Evolutionary conservation across 352 stramenopile genomes (phyloP).

Genomic region (Pythium guiyangense): DNA sequence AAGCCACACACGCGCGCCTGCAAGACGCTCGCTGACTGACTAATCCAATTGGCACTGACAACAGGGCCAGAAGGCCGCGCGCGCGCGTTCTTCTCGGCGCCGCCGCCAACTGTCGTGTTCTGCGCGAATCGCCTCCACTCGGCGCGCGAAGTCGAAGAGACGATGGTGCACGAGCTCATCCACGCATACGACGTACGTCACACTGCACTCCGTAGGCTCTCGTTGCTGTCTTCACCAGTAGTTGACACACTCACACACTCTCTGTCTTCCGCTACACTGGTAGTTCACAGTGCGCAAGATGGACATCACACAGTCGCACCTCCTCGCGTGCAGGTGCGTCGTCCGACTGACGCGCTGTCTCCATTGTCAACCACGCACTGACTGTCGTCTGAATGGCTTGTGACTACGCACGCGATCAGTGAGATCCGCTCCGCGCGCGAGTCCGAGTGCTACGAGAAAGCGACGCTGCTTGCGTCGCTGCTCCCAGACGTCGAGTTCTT

Average conservation of each 20-base stretch:
- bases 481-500: slow-evolving; percentile 64
- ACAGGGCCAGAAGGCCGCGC: slow-evolving; percentile 68
- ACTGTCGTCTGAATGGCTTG: no score
- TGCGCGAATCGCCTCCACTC: slow-evolving; percentile 79
- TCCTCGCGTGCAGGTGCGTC: slow-evolving; percentile 70
- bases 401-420: slow-evolving; percentile 30
- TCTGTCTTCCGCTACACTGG: no score
- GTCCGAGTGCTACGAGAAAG: slow-evolving; percentile 81
- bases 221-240: no score
- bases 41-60: not conserved
- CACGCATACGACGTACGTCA: slow-evolving; percentile 75
- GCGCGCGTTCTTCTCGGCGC: slow-evolving; percentile 80
- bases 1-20: not conserved
- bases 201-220: not conserved
- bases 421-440: slow-evolving; percentile 81
- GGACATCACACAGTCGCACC: slow-evolving; percentile 77
- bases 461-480: slow-evolving; percentile 46
- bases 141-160: slow-evolving; percentile 67
- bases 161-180: slow-evolving; percentile 83
- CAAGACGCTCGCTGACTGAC: not conserved
- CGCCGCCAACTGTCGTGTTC: slow-evolving; percentile 76
- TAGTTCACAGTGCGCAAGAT: slow-evolving; percentile 83
- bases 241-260: not conserved
- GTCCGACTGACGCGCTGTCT: not conserved
- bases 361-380: no score